Base-by-base conservation (phyloP, 2,329 filamentous ascomycete species). In the Chrysosporium keratinophilum region DNA sequence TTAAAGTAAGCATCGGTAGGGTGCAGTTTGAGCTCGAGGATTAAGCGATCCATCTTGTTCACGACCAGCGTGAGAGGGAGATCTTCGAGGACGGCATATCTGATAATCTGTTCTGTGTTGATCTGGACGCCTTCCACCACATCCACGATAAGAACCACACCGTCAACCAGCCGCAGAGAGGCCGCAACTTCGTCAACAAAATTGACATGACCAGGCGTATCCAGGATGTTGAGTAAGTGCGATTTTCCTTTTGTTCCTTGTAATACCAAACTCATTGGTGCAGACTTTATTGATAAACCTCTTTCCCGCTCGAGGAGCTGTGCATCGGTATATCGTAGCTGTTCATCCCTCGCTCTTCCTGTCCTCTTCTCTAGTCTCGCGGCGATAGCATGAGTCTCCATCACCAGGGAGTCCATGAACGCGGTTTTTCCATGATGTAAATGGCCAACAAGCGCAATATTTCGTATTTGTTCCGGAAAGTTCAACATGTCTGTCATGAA, bases 121-220 rank as follows among this genome's bases (percentile, higher is more conserved):
- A 93, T 80, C 72, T 97, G 93, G n/a, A 98, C 90, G n/a, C 93
- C 93, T 69, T 98, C 93, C 1, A 98, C 88, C 19, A 96, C 88
- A 67, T 98, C 93, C 14, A 98, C 90, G 12, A 98, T 85, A 47
- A 98, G 74, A 50, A 94, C 91, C 20, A 97, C 83, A 56, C 93
- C 93, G 66, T 98, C 93, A 3, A 87, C 90, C 50, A 98, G 73
- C 41, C 93, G 82, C 63, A 95, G 75, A 0, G 89, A 85, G 3
- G 89, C 84, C 7, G 93, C 93, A 37, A 98, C 88, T 70, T 98
- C 93, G 67, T 98, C 93, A 41, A 94, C 91, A 68, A 98, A 98
- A 70, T 98, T 96, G 65, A 97, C 93, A 67, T 98, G 93, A 5
- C 93, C 93, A 0, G 93, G 93, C 0, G 93, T 98, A 71, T 98